These are phyloP conservation scores for Vigna mungo DNA, from an alignment of 306 rosid genomes.

Conservation along the genomic window DNA sequence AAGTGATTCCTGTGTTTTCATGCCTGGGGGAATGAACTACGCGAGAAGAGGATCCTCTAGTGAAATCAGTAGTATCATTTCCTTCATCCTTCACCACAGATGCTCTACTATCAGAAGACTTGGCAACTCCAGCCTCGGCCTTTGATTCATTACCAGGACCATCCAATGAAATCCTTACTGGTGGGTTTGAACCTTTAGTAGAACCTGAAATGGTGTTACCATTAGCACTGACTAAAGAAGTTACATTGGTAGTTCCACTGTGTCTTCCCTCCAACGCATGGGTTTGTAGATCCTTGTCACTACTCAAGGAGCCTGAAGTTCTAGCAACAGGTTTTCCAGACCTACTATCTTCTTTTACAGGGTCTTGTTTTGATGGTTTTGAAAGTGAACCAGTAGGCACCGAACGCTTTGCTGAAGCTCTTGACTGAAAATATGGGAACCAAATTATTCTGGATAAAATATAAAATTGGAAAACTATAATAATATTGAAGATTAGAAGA, in stretches of 20 bases:
- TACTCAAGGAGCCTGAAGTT: conserved; percentile 58
- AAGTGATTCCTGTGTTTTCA: conserved; percentile 59
- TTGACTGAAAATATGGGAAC: conserved; percentile 65
- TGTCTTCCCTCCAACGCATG: conserved; percentile 75
- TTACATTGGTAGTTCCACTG: conserved; percentile 47
- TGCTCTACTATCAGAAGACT: conserved; percentile 69
- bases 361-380: conserved; percentile 80
- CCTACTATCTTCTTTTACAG: conserved; percentile 78
- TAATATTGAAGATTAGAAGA: neutral
- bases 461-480: conserved; percentile 1
- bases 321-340: conserved; percentile 73
- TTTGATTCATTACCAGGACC: conserved; percentile 66
- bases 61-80: conserved; percentile 63
- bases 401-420: conserved; percentile 70
- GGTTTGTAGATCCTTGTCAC: conserved; percentile 68
- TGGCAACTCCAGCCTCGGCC: conserved; percentile 68
- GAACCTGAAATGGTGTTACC: conserved; percentile 61
- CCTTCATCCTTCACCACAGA: conserved; percentile 78
- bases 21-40: conserved; percentile 82
- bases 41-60: conserved; percentile 78
- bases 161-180: conserved; percentile 56
- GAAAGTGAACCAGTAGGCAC: conserved; percentile 64
- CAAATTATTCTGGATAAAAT: conserved; percentile 26
- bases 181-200: conserved; percentile 61
- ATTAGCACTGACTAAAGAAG: conserved; percentile 64